A percentile compares a stretch with the other conserved stretches of the same genome.
Evolutionary conservation across 306 rosid species (phyloP).

Genomic region (Erythrophleum fordii): DNA sequence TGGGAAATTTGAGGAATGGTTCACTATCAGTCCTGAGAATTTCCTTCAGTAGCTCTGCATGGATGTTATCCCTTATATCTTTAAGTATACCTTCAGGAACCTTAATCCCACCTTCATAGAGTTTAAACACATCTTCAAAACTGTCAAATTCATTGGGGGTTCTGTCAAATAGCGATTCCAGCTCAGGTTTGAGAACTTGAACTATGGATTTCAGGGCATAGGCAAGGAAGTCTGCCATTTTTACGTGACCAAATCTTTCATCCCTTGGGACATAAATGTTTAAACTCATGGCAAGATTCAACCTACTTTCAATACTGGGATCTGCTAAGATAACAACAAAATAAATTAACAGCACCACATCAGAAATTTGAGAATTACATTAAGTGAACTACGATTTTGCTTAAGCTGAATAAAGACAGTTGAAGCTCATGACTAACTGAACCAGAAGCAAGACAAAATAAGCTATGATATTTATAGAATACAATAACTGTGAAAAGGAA

Average conservation of each 20-base stretch:
- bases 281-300: conserved; percentile 55
- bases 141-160: conserved; percentile 67
- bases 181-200: conserved; percentile 67
- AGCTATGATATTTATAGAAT: neutral
- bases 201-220: conserved; percentile 72
- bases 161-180: conserved; percentile 57
- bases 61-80: conserved; percentile 54
- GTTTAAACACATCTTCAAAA: conserved; percentile 66
- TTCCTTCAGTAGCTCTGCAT: conserved; percentile 69
- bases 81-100: conserved; percentile 54
- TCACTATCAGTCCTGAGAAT: conserved; percentile 73
- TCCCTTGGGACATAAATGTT: conserved; percentile 81
- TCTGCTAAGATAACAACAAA: conserved; percentile 44
- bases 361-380: neutral
- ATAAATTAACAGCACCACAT: conserved; percentile 9
- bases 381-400: neutral
- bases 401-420: neutral
- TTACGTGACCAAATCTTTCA: conserved; percentile 78
- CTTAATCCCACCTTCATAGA: conserved; percentile 73
- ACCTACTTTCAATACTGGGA: conserved; percentile 63
- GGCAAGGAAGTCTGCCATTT: conserved; percentile 76
- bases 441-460: neutral
- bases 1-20: conserved; percentile 61
- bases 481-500: neutral
- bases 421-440: neutral